Base-by-base conservation (phyloP, 371 early-diverging fungal genomes). In the Umbelopsis sp. region DNA sequence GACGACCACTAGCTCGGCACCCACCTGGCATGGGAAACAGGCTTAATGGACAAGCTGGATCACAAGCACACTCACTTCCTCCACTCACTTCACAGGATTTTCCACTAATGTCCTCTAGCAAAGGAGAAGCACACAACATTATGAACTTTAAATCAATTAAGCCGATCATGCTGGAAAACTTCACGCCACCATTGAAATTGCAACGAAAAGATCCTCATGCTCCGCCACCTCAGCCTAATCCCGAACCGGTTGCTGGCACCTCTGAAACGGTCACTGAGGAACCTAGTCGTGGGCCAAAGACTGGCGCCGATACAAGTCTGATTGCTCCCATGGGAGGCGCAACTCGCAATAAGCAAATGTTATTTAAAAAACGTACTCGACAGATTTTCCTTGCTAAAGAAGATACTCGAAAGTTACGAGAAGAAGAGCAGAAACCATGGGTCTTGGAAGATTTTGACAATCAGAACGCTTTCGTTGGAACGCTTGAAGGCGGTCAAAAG, bases 301-400 rank as follows among this genome's bases (percentile, higher is more conserved):
- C 90, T 1, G 90, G 91, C 66, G 91, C 89, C 4, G 92, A 93
- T 73, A 89, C 90, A 4, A 83, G 90, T 6, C 68, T 88, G 44
- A 92, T 93, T 72, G 93, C 94, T 16, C 94, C 94, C 1, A 82
- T 84, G 67, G 93, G 93, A 50, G 91, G 92, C 0, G 94, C 92
- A 35, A 88, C 88, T 8, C 81, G 89, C 18, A 93, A 94, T 77
- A 92, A 91, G 69, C 86, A 91, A 75, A 89, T 88, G 77, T 67
- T 93, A 62, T 94, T 93, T 72, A 92, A 94, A 75, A 94, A 93
- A 74, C 81, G 89, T n/a, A 93, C 94, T 18, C 86, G 85, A 51
- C 93, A 94, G 70, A 87, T 94, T 38, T 92, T 78, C 68, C 74
- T 92, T 48, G 91, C 91, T 38, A 89, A 92, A 66, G 92, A 92